Conservation (phyloP, 2,329 filamentous ascomycete genomes). For the Fusarium succisae region DNA sequence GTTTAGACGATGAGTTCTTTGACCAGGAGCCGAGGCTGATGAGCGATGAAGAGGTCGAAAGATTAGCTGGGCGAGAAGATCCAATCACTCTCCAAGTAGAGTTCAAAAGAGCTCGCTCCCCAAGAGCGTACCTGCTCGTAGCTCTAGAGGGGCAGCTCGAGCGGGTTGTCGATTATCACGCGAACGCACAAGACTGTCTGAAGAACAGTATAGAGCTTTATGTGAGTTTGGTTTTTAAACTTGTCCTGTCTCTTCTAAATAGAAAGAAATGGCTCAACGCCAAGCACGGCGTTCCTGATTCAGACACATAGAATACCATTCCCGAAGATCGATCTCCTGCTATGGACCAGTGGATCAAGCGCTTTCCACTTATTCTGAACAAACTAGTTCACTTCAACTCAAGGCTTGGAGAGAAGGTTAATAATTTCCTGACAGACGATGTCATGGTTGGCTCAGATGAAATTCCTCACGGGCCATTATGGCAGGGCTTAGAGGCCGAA, state of each 20-base stretch:
- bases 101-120: not conserved
- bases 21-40: not conserved
- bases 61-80: rapidly evolving
- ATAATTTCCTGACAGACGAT: not conserved
- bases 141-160: rapidly evolving
- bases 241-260: rapidly evolving
- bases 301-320: not conserved
- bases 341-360: rapidly evolving
- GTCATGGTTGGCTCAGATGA: rapidly evolving
- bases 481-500: not conserved
- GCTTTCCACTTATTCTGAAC: rapidly evolving
- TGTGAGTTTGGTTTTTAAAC: not conserved
- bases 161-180: not conserved
- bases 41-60: rapidly evolving
- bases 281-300: no score
- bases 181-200: rapidly evolving
- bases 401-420: rapidly evolving
- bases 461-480: rapidly evolving
- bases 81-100: not conserved
- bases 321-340: not conserved
- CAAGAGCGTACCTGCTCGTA: rapidly evolving
- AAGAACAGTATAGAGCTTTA: not conserved
- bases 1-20: not conserved
- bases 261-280: no score
- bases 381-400: rapidly evolving